These are phyloP conservation scores for Sporodiniella umbellata DNA, from an alignment of 371 early-diverging fungal genomes.

Conservation along the genomic window DNA sequence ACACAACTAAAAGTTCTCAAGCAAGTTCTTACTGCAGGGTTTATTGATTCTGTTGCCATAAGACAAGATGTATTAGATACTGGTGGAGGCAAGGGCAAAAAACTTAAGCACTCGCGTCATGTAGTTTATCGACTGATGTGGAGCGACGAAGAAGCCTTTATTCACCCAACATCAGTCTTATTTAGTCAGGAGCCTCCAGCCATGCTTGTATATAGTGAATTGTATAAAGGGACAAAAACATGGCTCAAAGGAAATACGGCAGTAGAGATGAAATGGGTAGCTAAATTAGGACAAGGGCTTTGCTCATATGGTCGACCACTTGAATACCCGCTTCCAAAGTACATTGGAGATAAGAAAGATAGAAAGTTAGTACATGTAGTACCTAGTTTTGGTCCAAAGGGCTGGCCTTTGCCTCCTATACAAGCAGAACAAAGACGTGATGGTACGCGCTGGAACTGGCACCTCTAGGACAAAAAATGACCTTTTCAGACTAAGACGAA, in stretches of 20 bases:
- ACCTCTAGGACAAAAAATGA: background rate
- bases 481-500: too few relatives aligned
- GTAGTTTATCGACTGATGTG: constrained; percentile 81
- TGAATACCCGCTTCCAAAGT: constrained; percentile 60
- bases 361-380: constrained; percentile 67
- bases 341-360: constrained; percentile 49
- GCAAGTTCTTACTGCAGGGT: constrained; percentile 87
- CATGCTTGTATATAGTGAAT: constrained; percentile 74
- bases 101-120: constrained; percentile 45
- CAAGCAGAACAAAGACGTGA: constrained; percentile 64
- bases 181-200: constrained; percentile 71
- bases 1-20: constrained; percentile 70
- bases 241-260: constrained; percentile 83
- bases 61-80: constrained; percentile 68
- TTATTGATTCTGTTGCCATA: constrained; percentile 88
- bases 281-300: constrained; percentile 63
- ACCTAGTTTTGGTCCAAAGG: constrained; percentile 73
- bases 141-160: constrained; percentile 69
- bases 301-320: constrained; percentile 68
- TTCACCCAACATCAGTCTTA: constrained; percentile 74
- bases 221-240: constrained; percentile 45
- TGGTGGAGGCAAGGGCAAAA: constrained; percentile 42
- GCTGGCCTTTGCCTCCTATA: constrained; percentile 74
- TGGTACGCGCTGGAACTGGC: constrained; percentile 62
- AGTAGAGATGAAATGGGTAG: constrained; percentile 77